Conservation (phyloP, 257 asterid genomes). For the Przewalskia tangutica region DNA sequence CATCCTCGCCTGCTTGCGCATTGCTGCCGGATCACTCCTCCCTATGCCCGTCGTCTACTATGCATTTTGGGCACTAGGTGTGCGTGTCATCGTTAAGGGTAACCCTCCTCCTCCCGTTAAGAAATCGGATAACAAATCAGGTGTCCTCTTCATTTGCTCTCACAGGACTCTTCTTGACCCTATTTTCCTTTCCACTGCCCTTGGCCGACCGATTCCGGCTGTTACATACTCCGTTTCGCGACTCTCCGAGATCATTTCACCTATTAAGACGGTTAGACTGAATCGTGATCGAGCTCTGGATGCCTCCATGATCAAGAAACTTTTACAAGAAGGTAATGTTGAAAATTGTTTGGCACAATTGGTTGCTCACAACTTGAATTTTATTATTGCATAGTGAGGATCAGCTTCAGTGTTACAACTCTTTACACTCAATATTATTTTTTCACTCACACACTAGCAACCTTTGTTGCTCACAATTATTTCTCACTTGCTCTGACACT, state of each 20-base stretch:
- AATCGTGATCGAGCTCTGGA: slow-evolving; percentile 9
- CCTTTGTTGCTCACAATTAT: too few relatives aligned
- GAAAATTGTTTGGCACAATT: too few relatives aligned
- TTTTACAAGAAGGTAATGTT: slow-evolving; percentile 7
- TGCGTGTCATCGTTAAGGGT: slow-evolving; percentile 46
- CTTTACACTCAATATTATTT: too few relatives aligned
- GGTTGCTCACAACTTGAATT: too few relatives aligned
- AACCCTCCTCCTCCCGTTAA: slow-evolving; percentile 37
- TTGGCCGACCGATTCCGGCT: slow-evolving; percentile 61
- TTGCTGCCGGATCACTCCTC: slow-evolving; percentile 50
- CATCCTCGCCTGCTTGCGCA: slow-evolving; percentile 39
- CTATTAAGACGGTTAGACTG: slow-evolving; percentile 46
- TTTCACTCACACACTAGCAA: too few relatives aligned
- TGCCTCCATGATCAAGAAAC: slow-evolving; percentile 25
- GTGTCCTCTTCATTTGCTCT: slow-evolving; percentile 57
- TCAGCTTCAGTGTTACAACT: too few relatives aligned
- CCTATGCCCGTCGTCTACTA: slow-evolving; percentile 48
- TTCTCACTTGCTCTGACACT: neutral
- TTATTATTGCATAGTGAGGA: too few relatives aligned
- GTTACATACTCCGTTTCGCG: slow-evolving; percentile 66
- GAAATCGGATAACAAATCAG: slow-evolving; percentile 23
- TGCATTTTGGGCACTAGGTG: slow-evolving; percentile 48
- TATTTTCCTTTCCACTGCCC: slow-evolving; percentile 45
- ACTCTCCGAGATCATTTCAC: slow-evolving; percentile 57
- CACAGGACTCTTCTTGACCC: slow-evolving; percentile 59